Evolutionary conservation across 768 basidiomycete genomes (phyloP).

Genomic region (Hortiboletus flavorubellus): DNA sequence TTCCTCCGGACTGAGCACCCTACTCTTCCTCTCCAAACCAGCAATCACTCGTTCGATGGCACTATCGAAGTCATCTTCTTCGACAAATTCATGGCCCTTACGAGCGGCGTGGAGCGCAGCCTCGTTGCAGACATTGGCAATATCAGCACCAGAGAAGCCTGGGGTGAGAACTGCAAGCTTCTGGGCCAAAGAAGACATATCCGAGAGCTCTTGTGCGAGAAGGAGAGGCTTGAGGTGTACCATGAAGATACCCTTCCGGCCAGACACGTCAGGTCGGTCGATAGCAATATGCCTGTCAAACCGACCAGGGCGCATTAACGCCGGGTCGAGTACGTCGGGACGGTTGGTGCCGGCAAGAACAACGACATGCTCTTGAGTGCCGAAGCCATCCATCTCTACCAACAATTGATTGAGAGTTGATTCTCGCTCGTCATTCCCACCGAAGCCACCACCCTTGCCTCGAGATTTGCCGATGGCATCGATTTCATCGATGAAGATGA

Average conservation of each 20-base stretch:
- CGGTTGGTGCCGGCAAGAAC: slow-evolving; percentile 96
- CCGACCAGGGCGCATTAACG: slow-evolving; percentile 94
- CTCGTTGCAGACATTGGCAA: slow-evolving; percentile 99
- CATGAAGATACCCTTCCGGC: slow-evolving; percentile 88
- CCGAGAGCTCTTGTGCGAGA: slow-evolving; percentile 51
- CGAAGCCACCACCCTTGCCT: slow-evolving; percentile 71
- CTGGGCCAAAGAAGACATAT: slow-evolving; percentile 64
- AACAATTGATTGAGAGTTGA: slow-evolving; percentile 95
- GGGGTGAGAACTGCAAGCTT: slow-evolving; percentile 96
- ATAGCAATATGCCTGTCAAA: slow-evolving; percentile 97
- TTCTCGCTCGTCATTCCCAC: slow-evolving; percentile 97
- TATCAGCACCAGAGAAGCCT: slow-evolving; percentile 98
- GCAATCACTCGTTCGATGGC: slow-evolving; percentile 98
- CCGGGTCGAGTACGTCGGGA: slow-evolving; percentile 93
- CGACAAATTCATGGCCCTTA: slow-evolving; percentile 70
- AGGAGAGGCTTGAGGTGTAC: slow-evolving; percentile 88
- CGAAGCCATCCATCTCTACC: slow-evolving; percentile 99
- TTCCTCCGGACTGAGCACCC: slow-evolving; percentile 90
- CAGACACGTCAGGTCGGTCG: slow-evolving; percentile 91
- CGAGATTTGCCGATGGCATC: slow-evolving; percentile 98
- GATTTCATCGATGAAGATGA: slow-evolving; percentile 99
- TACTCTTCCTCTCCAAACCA: slow-evolving; percentile 92
- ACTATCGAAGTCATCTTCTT: slow-evolving; percentile 88
- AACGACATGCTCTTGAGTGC: slow-evolving; percentile 95
- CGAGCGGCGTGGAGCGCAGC: slow-evolving; percentile 94